phyloP scores from a whole-genome alignment of 179 eudicot species.

The Beta macrorhiza region DNA sequence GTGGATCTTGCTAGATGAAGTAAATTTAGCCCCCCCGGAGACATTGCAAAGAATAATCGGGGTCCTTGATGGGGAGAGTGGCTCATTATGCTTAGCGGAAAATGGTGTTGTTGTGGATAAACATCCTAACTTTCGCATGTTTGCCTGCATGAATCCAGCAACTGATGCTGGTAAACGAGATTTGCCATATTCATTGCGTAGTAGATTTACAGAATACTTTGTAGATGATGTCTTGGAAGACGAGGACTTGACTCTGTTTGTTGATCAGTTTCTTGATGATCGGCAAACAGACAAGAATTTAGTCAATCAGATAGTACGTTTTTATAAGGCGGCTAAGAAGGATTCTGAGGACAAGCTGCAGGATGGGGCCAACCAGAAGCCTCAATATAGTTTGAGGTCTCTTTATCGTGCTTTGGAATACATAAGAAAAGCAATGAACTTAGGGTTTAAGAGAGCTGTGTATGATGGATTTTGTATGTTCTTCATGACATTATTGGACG shows the following conservation, averaged over 20 bases:
- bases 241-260: slow-evolving; percentile 69
- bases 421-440: slow-evolving; percentile 50
- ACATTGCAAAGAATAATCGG: slow-evolving; percentile 91
- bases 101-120: slow-evolving; percentile 80
- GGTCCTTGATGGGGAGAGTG: slow-evolving; percentile 86
- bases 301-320: slow-evolving; percentile 56
- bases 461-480: slow-evolving; percentile 98
- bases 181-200: slow-evolving; percentile 69
- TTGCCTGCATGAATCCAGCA: slow-evolving; percentile 99
- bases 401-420: slow-evolving; percentile 93
- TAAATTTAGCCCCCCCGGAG: slow-evolving; percentile 97
- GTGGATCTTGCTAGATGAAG: slow-evolving; percentile 98
- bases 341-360: slow-evolving; percentile 82
- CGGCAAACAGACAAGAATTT: slow-evolving; percentile 40
- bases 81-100: slow-evolving; percentile 91
- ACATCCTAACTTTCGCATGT: slow-evolving; percentile 76
- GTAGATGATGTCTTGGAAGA: slow-evolving; percentile 90
- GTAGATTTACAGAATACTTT: slow-evolving; percentile 87
- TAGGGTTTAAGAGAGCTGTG: slow-evolving; percentile 58
- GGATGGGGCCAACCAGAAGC: slow-evolving; percentile 99
- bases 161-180: slow-evolving; percentile 99
- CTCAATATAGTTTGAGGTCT: slow-evolving; percentile 97
- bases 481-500: slow-evolving; percentile 73
- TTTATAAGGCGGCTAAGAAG: slow-evolving; percentile 82
- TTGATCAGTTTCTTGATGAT: slow-evolving; percentile 62